Percentiles rank a stretch among this genome's conserved stretches.
Evolutionary conservation across 140 eudicot genomes (phyloP).

Genomic region (Stevia rebaudiana): DNA sequence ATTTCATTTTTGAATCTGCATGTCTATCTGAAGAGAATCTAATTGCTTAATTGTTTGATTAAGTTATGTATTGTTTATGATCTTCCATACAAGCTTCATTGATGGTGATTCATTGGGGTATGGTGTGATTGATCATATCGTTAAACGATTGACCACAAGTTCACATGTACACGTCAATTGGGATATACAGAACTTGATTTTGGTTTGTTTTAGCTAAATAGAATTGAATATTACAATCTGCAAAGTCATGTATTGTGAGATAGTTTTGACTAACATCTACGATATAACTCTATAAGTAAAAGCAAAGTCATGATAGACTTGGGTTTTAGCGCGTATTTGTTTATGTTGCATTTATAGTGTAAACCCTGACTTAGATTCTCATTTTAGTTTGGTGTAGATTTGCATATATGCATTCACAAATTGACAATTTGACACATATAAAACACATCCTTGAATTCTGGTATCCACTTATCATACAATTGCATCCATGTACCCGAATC

Average conservation of each 20-base stretch:
- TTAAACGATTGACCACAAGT: neutral
- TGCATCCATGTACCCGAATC: neutral
- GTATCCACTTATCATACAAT: neutral
- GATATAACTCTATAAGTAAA: neutral
- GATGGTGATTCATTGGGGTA: neutral
- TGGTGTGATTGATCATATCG: neutral
- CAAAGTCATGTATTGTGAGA: neutral
- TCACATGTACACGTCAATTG: neutral
- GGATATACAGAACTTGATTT: neutral
- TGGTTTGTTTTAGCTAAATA: neutral
- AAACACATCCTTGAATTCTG: neutral
- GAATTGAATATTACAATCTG: neutral
- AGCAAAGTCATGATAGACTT: neutral
- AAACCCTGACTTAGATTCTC: neutral
- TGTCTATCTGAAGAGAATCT: neutral
- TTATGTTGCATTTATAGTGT: neutral
- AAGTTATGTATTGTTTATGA: neutral
- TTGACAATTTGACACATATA: neutral
- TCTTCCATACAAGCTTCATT: neutral
- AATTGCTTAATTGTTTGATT: neutral
- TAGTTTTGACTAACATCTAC: neutral
- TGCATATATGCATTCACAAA: neutral
- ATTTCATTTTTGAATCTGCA: neutral
- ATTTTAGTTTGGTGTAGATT: neutral
- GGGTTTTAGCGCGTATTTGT: neutral